A percentile compares a stretch with the other conserved stretches of the same genome.
phyloP scores from a whole-genome alignment of 2,329 filamentous ascomycete species.

The Lasiodiplodia citricola region DNA sequence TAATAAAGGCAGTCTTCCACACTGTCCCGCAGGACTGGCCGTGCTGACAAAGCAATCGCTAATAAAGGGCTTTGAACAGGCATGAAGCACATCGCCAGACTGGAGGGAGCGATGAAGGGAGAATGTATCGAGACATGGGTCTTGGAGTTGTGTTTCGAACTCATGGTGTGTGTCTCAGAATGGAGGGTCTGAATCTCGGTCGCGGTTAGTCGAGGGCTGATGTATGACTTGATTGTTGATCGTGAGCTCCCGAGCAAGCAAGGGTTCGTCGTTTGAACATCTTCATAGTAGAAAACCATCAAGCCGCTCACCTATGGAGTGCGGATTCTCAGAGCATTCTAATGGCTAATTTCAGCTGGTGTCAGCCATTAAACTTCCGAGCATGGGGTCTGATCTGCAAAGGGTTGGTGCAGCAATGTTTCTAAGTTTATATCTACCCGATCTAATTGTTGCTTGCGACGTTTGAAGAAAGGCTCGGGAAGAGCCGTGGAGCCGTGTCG shows the following conservation, averaged over 20 bases:
- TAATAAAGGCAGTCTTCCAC: neutral
- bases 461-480: constrained; percentile 8
- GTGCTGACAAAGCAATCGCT: neutral
- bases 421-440: constrained; percentile 9
- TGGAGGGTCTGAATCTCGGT: neutral
- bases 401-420: constrained; percentile 6
- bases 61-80: neutral
- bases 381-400: constrained; percentile 13
- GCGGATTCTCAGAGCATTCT: neutral
- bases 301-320: neutral
- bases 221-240: neutral
- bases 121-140: neutral
- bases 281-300: neutral
- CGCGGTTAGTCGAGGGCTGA: neutral
- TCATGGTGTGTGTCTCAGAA: neutral
- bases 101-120: neutral
- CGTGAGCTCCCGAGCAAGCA: neutral
- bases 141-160: neutral
- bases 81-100: neutral
- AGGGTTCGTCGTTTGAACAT: neutral
- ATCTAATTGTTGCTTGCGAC: constrained; percentile 15
- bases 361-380: neutral
- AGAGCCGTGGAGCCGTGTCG: constrained; percentile 1
- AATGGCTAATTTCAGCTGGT: neutral
- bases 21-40: neutral